A percentile compares a stretch with the other conserved stretches of the same genome.
Conservation (phyloP, 768 basidiomycete species). For the Amanita muscaria region DNA sequence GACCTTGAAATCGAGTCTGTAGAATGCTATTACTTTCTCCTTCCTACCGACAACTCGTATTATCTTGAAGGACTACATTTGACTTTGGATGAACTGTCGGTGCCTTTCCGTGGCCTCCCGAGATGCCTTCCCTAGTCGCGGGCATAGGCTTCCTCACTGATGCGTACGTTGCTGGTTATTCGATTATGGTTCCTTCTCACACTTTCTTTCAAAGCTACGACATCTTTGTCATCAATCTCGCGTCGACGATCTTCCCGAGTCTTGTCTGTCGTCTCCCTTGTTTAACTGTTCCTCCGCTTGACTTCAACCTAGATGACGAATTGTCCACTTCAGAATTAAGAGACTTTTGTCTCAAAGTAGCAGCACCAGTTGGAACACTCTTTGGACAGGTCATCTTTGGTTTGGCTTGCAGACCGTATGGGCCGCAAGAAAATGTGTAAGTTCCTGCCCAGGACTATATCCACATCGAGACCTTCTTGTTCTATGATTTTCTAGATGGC, state of each 20-base stretch:
- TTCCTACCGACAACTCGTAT: no score
- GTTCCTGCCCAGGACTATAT: conserved; percentile 16
- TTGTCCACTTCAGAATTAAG: conserved; percentile 54
- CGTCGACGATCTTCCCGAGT: conserved; percentile 61
- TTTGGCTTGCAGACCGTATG: conserved; percentile 66
- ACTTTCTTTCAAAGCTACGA: conserved; percentile 44
- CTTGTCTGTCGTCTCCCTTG: background rate
- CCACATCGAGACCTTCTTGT: background rate
- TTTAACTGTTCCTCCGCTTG: no score
- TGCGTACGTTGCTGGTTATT: conserved; percentile 33
- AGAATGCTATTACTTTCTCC: no score
- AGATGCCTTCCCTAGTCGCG: conserved; percentile 59
- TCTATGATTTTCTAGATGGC: conserved; percentile 36
- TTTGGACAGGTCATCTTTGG: conserved; percentile 73
- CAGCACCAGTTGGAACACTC: conserved; percentile 68
- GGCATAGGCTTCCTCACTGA: conserved; percentile 92
- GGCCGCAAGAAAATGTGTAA: conserved; percentile 77
- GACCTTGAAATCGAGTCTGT: no score
- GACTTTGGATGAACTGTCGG: no score
- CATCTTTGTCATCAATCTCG: conserved; percentile 87
- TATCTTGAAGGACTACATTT: no score
- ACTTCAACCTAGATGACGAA: background rate
- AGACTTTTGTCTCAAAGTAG: conserved; percentile 72
- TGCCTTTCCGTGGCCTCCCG: conserved; percentile 68
- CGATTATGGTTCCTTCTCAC: conserved; percentile 5